Conservation (phyloP, 768 basidiomycete species). For the Aureoboletus auriporus region DNA sequence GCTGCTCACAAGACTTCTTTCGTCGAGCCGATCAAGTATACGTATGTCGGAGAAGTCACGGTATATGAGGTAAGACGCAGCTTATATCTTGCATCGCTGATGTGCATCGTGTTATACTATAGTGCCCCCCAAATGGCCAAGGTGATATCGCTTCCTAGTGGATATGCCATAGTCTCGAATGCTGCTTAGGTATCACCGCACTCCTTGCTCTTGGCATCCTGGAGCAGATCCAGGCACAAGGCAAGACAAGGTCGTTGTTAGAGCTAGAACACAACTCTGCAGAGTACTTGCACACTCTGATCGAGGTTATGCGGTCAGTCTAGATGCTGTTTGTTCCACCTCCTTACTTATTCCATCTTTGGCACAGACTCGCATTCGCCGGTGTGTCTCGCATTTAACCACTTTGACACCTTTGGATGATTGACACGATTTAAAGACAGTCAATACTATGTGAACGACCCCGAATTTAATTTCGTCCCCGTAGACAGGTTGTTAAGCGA, state of each 20-base stretch:
- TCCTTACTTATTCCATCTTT: constrained; percentile 3
- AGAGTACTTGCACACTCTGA: constrained; percentile 81
- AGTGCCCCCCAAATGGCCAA: constrained; percentile 98
- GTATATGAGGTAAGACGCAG: constrained; percentile 73
- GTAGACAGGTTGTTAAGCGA: constrained; percentile 82
- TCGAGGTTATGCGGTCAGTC: constrained; percentile 77
- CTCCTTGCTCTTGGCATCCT: constrained; percentile 90
- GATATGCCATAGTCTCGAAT: background rate
- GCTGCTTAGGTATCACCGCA: constrained; percentile 70
- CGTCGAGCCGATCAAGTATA: constrained; percentile 90
- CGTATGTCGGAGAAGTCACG: constrained; percentile 80
- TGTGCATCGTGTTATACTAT: background rate
- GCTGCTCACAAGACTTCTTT: constrained; percentile 74
- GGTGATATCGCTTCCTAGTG: constrained; percentile 37
- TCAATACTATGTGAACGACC: constrained; percentile 91
- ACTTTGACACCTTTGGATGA: background rate
- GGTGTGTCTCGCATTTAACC: constrained; percentile 39
- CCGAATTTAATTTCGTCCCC: constrained; percentile 71
- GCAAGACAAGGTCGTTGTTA: constrained; percentile 60
- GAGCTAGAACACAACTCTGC: constrained; percentile 89
- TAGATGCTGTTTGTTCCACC: background rate
- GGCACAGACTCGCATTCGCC: constrained; percentile 62
- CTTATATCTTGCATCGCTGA: background rate
- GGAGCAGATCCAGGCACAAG: constrained; percentile 77
- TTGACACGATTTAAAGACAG: constrained; percentile 48